These are phyloP conservation scores for Talaromyces sp. DNA, from an alignment of 2,329 filamentous ascomycete genomes.

Conservation along the genomic window DNA sequence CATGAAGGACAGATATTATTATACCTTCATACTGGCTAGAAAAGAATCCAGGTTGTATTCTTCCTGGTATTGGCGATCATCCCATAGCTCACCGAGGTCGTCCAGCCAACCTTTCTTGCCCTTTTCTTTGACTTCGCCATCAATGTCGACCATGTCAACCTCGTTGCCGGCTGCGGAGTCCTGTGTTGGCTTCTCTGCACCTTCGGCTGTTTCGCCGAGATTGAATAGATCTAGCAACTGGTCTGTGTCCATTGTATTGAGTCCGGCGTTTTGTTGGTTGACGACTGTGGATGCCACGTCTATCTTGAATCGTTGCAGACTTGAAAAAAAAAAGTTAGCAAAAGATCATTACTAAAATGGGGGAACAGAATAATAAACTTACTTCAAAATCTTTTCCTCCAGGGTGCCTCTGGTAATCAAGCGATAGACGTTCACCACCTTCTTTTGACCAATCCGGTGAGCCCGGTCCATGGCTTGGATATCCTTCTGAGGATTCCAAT, in stretches of 20 bases:
- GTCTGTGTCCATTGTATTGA: conserved; percentile 96
- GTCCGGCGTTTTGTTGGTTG: conserved; percentile 95
- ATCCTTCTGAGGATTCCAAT: conserved; percentile 99
- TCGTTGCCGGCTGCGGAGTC: conserved; percentile 54
- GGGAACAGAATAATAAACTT: conserved; percentile 28
- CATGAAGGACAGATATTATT: conserved; percentile 11
- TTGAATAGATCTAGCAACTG: conserved; percentile 97
- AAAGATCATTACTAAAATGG: not conserved
- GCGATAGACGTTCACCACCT: conserved; percentile 98
- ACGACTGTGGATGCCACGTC: conserved; percentile 97
- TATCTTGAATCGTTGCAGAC: conserved; percentile 98
- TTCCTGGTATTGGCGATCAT: conserved; percentile 96
- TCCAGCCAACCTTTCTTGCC: conserved; percentile 97
- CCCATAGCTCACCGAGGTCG: conserved; percentile 93
- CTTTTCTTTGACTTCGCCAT: conserved; percentile 87
- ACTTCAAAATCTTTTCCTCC: conserved; percentile 94
- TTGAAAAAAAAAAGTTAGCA: conserved; percentile 32
- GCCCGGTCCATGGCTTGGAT: conserved; percentile 98
- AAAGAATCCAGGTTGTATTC: conserved; percentile 96
- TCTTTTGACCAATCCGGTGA: conserved; percentile 98
- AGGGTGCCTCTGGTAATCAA: conserved; percentile 92
- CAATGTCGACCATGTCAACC: conserved; percentile 82
- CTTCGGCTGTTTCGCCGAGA: conserved; percentile 64
- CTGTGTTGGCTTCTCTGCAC: conserved; percentile 54
- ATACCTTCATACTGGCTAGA: conserved; percentile 80